Base-by-base conservation (phyloP, 2,329 filamentous ascomycete genomes). In the Claviceps sp. region DNA sequence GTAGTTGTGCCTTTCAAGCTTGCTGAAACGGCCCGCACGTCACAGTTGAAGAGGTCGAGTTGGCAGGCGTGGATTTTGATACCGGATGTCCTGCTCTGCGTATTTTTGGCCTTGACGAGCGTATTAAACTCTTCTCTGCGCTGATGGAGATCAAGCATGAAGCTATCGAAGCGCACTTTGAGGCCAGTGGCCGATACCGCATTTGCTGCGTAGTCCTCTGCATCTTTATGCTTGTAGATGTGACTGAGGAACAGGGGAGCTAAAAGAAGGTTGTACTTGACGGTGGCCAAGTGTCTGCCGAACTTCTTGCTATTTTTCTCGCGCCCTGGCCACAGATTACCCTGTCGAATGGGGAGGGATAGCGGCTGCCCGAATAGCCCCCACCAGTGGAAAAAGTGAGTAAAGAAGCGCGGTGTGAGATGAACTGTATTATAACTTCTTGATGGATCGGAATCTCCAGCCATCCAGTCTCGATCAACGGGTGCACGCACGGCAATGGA, bases 281-380 rank as follows among this genome's bases (percentile, higher is more conserved):
- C 90, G 8, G 94, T 98, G n/a, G 89, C 91, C 55, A 98, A 73
- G 68, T 98, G 94, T 48, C 93, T 81, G 14, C 91, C 91, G 65
- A 98, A 98, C 65, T 98, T 98, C 71, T 98, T 98, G 74, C 89
- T 96, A 46, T 89, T 93, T 73, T 95, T 96, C 60, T 96, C 93
- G 24, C 89, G 79, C 0, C 89, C 89, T 5, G 90, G 91, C 82
- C 90, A 98, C 3, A 98, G 76, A 47, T 79, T 78, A 16, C 93
- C 93, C 70, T 98, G 94, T 1, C 93, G 87, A 53, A 98, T 85
- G 11, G 93, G 94, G 30, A 98, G 75, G 11, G 91, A 94, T 83
- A 97, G 89, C 8, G 91, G 86, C 1, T 91, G 90, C 8, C 89
- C 89, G 67, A 98, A 98, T 59, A 97, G 81, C 1, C 87, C 91